These are phyloP conservation scores for Candida anglica DNA, from an alignment of 805 yeast genomes.

Conservation along the genomic window DNA sequence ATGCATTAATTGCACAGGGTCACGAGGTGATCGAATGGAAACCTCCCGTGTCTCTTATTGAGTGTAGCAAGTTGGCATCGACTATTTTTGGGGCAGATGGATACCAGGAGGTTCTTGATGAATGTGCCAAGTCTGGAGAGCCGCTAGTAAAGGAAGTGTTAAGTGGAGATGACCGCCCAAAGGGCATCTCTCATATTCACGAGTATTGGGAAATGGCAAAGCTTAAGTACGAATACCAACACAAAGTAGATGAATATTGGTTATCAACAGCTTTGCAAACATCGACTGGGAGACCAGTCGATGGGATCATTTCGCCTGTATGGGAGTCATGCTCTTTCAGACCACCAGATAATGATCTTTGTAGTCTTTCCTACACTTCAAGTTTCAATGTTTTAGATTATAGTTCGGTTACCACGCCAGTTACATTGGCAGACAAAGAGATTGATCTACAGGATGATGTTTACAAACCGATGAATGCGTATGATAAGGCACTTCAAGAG, in stretches of 20 bases:
- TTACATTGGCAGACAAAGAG: constrained; percentile 23
- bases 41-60: constrained; percentile 27
- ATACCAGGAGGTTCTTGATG: constrained; percentile 27
- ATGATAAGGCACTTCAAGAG: constrained; percentile 7
- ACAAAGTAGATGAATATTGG: constrained; percentile 40
- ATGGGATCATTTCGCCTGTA: constrained; percentile 38
- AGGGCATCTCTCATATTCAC: constrained; percentile 16
- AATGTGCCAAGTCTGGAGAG: constrained; percentile 36
- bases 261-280: constrained; percentile 31
- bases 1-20: constrained; percentile 19
- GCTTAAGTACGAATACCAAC: constrained; percentile 29
- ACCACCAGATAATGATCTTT: constrained; percentile 17
- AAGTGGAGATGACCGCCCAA: constrained; percentile 26
- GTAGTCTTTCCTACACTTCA: constrained; percentile 36
- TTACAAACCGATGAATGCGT: constrained; percentile 5
- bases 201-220: constrained; percentile 35
- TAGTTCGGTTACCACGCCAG: constrained; percentile 42
- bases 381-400: constrained; percentile 20
- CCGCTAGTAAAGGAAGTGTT: constrained; percentile 38
- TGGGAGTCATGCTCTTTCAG: constrained; percentile 36
- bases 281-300: constrained; percentile 35
- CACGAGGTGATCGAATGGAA: constrained; percentile 47
- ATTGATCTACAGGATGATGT: background rate
- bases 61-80: constrained; percentile 20
- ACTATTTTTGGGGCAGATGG: constrained; percentile 43